Evolutionary conservation across 2,329 filamentous ascomycete genomes (phyloP).

Genomic region (Cyphellophora europaea): DNA sequence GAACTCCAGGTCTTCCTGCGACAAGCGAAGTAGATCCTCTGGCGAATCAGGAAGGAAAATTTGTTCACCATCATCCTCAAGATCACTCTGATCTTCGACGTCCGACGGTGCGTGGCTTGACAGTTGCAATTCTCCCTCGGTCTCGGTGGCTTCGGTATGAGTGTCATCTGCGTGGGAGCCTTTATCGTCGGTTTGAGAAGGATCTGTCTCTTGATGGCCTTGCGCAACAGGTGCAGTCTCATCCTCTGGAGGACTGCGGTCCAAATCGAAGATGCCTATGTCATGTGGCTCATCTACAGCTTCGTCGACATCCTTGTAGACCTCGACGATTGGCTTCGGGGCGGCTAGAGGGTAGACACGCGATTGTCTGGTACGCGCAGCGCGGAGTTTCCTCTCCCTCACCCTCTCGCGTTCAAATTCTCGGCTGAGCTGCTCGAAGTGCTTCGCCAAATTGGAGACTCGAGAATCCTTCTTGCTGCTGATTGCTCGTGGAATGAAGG

Average conservation of each 20-base stretch:
- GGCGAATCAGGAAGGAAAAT: constrained; percentile 46
- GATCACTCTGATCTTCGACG: constrained; percentile 58
- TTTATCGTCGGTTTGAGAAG: constrained; percentile 22
- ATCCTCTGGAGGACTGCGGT: too few relatives aligned
- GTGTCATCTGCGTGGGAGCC: constrained; percentile 24
- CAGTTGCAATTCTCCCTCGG: constrained; percentile 35
- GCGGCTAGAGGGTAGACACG: constrained; percentile 81
- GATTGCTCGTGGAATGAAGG: constrained; percentile 81
- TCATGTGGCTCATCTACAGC: constrained; percentile 77
- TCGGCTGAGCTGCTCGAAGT: constrained; percentile 92
- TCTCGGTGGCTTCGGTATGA: constrained; percentile 25
- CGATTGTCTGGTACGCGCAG: constrained; percentile 65
- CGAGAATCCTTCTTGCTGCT: constrained; percentile 60
- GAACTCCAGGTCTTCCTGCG: constrained; percentile 47
- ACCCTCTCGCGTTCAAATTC: constrained; percentile 94
- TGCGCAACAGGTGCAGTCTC: constrained; percentile 17
- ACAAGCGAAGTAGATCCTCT: constrained; percentile 42
- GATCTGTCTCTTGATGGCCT: constrained; percentile 21
- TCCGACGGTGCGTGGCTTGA: constrained; percentile 50
- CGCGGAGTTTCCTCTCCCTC: constrained; percentile 71
- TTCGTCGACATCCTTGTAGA: constrained; percentile 88
- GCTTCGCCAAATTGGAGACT: constrained; percentile 84
- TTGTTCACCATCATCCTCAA: constrained; percentile 63
- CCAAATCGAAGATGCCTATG: constrained; percentile 16
- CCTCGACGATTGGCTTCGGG: constrained; percentile 91